A percentile compares a stretch with the other conserved stretches of the same genome.
Evolutionary conservation across 2,329 filamentous ascomycete genomes (phyloP).

Genomic region (Ophiostoma australiae): DNA sequence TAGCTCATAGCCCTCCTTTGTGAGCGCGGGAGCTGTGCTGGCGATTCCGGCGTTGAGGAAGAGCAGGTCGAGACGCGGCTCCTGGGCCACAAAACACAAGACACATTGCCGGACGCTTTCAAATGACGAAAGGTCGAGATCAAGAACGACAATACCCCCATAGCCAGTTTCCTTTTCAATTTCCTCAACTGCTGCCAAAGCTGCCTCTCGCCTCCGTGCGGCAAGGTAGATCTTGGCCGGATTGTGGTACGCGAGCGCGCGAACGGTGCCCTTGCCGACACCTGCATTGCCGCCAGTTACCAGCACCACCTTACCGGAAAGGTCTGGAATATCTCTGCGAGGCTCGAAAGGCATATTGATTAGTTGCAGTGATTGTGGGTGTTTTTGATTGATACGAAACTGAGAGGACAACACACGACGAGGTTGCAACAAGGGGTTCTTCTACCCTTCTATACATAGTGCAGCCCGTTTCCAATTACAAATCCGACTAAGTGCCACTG

Average conservation of each 20-base stretch:
- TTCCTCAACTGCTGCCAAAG: neutral
- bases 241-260: constrained; percentile 40
- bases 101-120: constrained; percentile 41
- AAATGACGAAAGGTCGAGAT: constrained; percentile 42
- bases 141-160: constrained; percentile 18
- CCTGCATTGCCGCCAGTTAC: constrained; percentile 42
- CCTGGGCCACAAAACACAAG: constrained; percentile 34
- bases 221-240: constrained; percentile 49
- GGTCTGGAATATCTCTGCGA: constrained; percentile 35
- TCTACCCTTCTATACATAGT: neutral
- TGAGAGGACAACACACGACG: neutral
- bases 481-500: neutral
- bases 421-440: neutral
- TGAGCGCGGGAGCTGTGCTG: constrained; percentile 35
- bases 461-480: neutral
- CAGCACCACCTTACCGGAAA: constrained; percentile 39
- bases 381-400: neutral
- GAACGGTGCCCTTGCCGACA: constrained; percentile 40
- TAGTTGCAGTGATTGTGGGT: neutral
- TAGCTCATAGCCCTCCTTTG: constrained; percentile 43
- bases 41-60: constrained; percentile 46
- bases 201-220: constrained; percentile 3
- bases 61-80: constrained; percentile 40
- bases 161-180: constrained; percentile 32
- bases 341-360: neutral